These are phyloP conservation scores for Fusarium subtropicale DNA, from an alignment of 2,329 filamentous ascomycete genomes.

Conservation along the genomic window DNA sequence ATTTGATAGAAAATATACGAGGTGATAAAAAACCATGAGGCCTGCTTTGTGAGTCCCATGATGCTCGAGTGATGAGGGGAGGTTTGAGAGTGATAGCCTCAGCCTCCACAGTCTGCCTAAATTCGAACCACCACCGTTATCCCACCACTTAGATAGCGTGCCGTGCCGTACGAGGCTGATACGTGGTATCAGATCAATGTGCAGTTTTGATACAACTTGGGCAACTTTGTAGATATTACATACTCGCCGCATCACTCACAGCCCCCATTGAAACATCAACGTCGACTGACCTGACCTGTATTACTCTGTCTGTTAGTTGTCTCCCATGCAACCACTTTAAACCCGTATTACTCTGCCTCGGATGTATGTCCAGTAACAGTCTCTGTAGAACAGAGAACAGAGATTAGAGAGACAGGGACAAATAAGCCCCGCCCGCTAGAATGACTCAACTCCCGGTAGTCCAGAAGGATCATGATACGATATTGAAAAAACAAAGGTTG, in stretches of 20 bases:
- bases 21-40: neutral
- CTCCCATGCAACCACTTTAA: conserved; percentile 39
- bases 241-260: neutral
- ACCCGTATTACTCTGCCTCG: neutral
- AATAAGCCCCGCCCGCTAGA: conserved; percentile 17
- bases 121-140: conserved; percentile 27
- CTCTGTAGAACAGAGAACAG: neutral
- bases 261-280: conserved; percentile 8
- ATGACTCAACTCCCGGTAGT: conserved; percentile 25
- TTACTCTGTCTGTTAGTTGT: neutral
- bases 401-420: neutral
- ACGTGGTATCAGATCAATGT: neutral
- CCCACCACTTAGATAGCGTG: conserved; percentile 17
- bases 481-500: conserved; percentile 3
- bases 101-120: conserved; percentile 43
- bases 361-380: neutral
- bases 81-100: conserved; percentile 26
- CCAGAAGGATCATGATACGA: conserved; percentile 11
- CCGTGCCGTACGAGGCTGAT: conserved; percentile 40
- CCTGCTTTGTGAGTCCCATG: conserved; percentile 15
- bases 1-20: conserved; percentile 16
- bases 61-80: conserved; percentile 24
- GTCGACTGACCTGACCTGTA: conserved; percentile 30
- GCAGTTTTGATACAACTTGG: neutral
- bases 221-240: neutral